These are phyloP conservation scores for Phytophthora chlamydospora DNA, from an alignment of 352 stramenopile genomes.

Conservation along the genomic window DNA sequence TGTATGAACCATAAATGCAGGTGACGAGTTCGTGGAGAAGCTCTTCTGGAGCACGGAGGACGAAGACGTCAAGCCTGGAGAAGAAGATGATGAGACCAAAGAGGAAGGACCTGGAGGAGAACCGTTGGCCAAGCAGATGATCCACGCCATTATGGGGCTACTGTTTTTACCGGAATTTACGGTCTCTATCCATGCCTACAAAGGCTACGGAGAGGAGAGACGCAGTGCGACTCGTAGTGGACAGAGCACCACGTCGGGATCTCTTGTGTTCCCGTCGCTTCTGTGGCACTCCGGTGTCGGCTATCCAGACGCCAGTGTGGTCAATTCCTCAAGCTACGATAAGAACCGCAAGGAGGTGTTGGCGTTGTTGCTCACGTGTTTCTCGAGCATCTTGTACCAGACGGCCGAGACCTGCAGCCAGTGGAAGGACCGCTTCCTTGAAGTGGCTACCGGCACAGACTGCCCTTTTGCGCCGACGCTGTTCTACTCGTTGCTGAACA, in stretches of 20 bases:
- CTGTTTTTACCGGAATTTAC: slow-evolving; percentile 89
- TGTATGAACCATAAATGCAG: background rate
- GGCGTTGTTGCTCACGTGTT: slow-evolving; percentile 93
- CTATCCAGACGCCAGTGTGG: slow-evolving; percentile 79
- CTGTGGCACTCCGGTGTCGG: slow-evolving; percentile 83
- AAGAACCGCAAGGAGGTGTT: slow-evolving; percentile 97
- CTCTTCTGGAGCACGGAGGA: slow-evolving; percentile 77
- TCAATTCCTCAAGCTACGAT: slow-evolving; percentile 82
- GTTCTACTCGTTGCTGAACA: slow-evolving; percentile 97
- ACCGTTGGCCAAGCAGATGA: slow-evolving; percentile 74
- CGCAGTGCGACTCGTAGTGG: slow-evolving; percentile 66
- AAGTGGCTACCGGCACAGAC: slow-evolving; percentile 88
- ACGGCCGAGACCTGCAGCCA: slow-evolving; percentile 92
- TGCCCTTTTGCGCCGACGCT: slow-evolving; percentile 94
- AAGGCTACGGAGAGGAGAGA: slow-evolving; percentile 78
- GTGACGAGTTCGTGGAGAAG: slow-evolving; percentile 83
- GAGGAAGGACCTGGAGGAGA: slow-evolving; percentile 29
- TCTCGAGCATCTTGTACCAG: slow-evolving; percentile 96
- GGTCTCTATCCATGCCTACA: slow-evolving; percentile 84
- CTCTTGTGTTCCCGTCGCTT: slow-evolving; percentile 76
- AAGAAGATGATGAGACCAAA: slow-evolving; percentile 49
- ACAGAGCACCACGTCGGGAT: slow-evolving; percentile 35
- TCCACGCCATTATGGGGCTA: slow-evolving; percentile 87
- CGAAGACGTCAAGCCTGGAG: slow-evolving; percentile 7
- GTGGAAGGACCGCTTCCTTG: slow-evolving; percentile 92